Base-by-base conservation (phyloP, 2,329 filamentous ascomycete species). In the Aureobasidium sp. region DNA sequence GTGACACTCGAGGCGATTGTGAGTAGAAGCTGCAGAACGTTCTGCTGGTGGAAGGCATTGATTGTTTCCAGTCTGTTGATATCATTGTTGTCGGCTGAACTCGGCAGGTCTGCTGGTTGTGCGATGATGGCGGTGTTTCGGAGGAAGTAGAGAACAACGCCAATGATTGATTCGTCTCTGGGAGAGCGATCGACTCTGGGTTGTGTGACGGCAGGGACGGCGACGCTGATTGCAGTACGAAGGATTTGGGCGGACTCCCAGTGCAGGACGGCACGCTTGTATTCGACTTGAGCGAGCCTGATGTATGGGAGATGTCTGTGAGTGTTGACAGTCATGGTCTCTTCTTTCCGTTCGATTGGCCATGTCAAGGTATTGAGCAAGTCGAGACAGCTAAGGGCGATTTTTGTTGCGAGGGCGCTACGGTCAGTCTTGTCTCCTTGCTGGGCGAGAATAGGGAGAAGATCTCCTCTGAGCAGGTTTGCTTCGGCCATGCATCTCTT, bases 1-100 rank as follows among this genome's bases (percentile, higher is more conserved):
- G 90, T 90, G 78, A 97, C 93, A 65, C 93, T 95, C 2, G 92
- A 97, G 13, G 91, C 89, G 51, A 99, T 79, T 0, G 91, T 96
- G 58, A 97, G 78, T 27, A 99, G 76, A 2, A 95, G 81, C 59
- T 90, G 85, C 68, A 97, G 89, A 27, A 96, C 89, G 72, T 97
- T 92, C 73, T 99, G 94, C 66, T 88, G 86, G 41, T 93, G 85
- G 68, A 97, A 96, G 1, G 90, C 88, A 68, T 95, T 89, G 64
- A 97, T 92, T 0, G 90, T 89, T 9, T 90, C 85, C 3, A 91
- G 96, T 63, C 92, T 85, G 6, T 91, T 96, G 36, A 96, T 86
- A 68, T 96, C 90, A 11, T 89, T 85, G 71, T 96, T 91, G 64
- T 97, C 90, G n/a, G 88, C 90, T 64, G 96, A 90, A 65, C 86